A percentile compares a stretch with the other conserved stretches of the same genome.
Evolutionary conservation across 345 rosid species (phyloP).

Genomic region (Brassica cretica): DNA sequence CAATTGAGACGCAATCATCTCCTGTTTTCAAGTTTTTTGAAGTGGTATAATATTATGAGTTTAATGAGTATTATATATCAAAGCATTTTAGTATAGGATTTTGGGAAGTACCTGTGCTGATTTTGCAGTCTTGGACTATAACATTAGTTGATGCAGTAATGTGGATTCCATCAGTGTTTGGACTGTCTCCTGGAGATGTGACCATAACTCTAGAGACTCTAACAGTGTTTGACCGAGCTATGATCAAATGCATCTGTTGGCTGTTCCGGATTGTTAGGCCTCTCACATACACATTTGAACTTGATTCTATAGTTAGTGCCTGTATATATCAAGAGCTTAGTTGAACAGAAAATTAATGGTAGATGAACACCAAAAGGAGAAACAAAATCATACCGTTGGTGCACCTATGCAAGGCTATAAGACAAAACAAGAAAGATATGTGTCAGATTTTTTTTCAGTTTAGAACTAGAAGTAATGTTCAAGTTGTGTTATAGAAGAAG

Average conservation of each 20-base stretch:
- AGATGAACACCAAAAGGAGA: constrained; percentile 5
- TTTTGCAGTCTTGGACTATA: constrained; percentile 78
- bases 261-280: constrained; percentile 86
- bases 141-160: constrained; percentile 77
- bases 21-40: constrained; percentile 48
- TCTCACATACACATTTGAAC: constrained; percentile 67
- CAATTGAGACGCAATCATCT: constrained; percentile 93
- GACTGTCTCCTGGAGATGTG: constrained; percentile 88
- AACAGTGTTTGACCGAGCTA: constrained; percentile 64
- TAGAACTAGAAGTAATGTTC: background rate
- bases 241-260: constrained; percentile 93
- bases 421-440: constrained; percentile 23
- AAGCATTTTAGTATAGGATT: background rate
- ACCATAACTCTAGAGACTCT: constrained; percentile 62
- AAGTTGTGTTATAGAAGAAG: background rate
- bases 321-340: constrained; percentile 38
- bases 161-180: constrained; percentile 97
- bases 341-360: constrained; percentile 14
- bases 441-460: constrained; percentile 26
- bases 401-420: constrained; percentile 92
- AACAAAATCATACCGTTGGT: constrained; percentile 62
- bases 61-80: background rate
- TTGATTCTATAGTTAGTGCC: constrained; percentile 93
- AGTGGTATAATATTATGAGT: constrained; percentile 5
- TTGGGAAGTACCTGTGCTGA: constrained; percentile 76